phyloP scores from a whole-genome alignment of 2,329 filamentous ascomycete species.

The Aspergillus piperis region DNA sequence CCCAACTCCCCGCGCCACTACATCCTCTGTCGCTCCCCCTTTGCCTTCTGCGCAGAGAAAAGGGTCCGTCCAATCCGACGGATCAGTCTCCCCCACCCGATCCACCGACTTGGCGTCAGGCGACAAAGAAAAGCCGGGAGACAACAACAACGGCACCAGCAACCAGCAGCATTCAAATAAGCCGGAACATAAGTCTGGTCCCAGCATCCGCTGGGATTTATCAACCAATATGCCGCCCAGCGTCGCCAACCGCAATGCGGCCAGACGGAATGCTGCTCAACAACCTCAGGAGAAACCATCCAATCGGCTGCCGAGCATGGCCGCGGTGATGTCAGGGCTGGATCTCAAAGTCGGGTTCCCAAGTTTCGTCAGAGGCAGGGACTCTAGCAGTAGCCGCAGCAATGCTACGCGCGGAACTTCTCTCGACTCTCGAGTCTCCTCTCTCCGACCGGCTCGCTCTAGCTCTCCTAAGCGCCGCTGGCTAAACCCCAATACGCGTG shows the following conservation, averaged over 20 bases:
- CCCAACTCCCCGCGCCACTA: constrained; percentile 9
- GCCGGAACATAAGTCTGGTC: constrained; percentile 29
- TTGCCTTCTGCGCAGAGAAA: constrained; percentile 11
- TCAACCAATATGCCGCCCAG: constrained; percentile 22
- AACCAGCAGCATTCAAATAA: neutral
- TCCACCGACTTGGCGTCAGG: constrained; percentile 14
- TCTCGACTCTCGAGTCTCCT: constrained; percentile 37
- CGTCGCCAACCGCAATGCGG: constrained; percentile 30
- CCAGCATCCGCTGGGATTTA: constrained; percentile 23
- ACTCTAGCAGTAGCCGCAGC: constrained; percentile 42
- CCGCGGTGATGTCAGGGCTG: constrained; percentile 46
- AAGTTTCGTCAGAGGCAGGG: constrained; percentile 39
- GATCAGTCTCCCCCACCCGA: constrained; percentile 18
- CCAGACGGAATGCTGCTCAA: constrained; percentile 41
- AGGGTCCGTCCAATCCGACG: constrained; percentile 11
- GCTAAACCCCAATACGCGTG: constrained; percentile 55
- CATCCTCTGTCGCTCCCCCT: constrained; percentile 9
- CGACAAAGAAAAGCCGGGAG: constrained; percentile 14
- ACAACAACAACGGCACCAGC: constrained; percentile 22
- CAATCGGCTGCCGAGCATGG: constrained; percentile 41
- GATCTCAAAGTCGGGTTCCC: constrained; percentile 39
- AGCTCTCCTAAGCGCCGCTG: constrained; percentile 45
- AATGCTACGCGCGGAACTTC: constrained; percentile 42
- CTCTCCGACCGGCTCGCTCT: constrained; percentile 29
- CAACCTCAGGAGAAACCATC: constrained; percentile 39